Evolutionary conservation across 2,329 filamentous ascomycete species (phyloP).

Genomic region (Neoarthrinium moseri): DNA sequence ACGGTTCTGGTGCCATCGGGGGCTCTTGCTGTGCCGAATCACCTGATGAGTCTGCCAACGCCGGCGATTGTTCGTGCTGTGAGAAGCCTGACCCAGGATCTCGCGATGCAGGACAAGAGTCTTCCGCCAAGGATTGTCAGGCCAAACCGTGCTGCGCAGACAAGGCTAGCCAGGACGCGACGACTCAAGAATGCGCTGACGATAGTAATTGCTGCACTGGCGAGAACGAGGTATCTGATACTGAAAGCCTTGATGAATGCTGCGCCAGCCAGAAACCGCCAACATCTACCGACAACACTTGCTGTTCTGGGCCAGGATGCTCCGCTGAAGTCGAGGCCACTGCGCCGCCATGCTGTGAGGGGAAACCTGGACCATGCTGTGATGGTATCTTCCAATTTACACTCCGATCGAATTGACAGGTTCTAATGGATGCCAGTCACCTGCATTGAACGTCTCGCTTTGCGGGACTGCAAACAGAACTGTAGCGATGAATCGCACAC

Average conservation of each 20-base stretch:
- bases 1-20: too few relatives aligned
- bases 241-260: neutral
- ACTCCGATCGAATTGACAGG: neutral
- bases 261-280: neutral
- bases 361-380: slow-evolving; percentile 35
- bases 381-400: slow-evolving; percentile 34
- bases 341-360: slow-evolving; percentile 16
- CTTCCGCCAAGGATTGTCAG: too few relatives aligned
- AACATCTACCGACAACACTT: neutral
- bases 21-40: too few relatives aligned
- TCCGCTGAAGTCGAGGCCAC: neutral
- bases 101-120: too few relatives aligned
- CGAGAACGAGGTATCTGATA: neutral
- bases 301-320: neutral
- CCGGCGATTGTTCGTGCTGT: too few relatives aligned
- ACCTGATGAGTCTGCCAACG: too few relatives aligned
- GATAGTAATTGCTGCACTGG: too few relatives aligned
- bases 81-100: too few relatives aligned
- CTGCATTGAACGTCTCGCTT: slow-evolving; percentile 43
- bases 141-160: too few relatives aligned
- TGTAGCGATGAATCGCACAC: slow-evolving; percentile 11
- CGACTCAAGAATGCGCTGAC: too few relatives aligned
- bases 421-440: neutral
- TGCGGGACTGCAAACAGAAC: slow-evolving; percentile 35
- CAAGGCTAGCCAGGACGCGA: too few relatives aligned